Evolutionary conservation across 2,329 filamentous ascomycete species (phyloP), one percentile per base, ranked within the genome.

Genomic region (Lachnellula cervina): DNA sequence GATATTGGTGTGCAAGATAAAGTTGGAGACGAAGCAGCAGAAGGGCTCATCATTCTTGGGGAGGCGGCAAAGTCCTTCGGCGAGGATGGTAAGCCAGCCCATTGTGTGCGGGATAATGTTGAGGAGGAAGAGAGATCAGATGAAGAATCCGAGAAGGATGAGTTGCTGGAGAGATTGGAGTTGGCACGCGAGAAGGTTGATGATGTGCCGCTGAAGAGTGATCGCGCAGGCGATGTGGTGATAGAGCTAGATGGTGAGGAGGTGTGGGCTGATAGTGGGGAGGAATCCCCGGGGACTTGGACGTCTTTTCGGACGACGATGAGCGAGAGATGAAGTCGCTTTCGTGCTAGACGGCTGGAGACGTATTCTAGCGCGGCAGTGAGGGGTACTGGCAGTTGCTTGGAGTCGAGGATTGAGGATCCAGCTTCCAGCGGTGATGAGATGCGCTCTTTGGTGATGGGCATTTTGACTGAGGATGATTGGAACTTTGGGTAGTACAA

Each of bases 381-480:
- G 53, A 86, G 68, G 44, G 76, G 73, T n/a, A 76, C 69, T 2
- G 83, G 82, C n/a, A 86, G 74, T 56, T 79, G 77, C 60, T 82
- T 76, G 35, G 74, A 73, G 62, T 84, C 80, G 57, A 84, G 77
- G 53, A 86, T 73, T 19, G 82, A 85, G 43, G 74, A 72, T 17
- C 82, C 82, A 28, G 83, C 82, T 73, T 86, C 83, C 55, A 87
- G 76, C 14, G 83, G 83, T 49, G 81, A 78, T 1, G 83, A 86
- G 64, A 86, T 86, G 55, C 72, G 74, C 54, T 76, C 72, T 71
- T 83, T 86, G 65, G 61, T 57, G 57, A 68, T 65, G 44, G 63
- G 48, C 66, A 68, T 68, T 6, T 43, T 37, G 28, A 37, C 16
- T 32, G 47, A 45, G 38, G 17, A 34, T 21, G 21, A 32, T 16